These are phyloP conservation scores for Fraxinus latifolia DNA, from an alignment of 305 asterid species.

Conservation along the genomic window DNA sequence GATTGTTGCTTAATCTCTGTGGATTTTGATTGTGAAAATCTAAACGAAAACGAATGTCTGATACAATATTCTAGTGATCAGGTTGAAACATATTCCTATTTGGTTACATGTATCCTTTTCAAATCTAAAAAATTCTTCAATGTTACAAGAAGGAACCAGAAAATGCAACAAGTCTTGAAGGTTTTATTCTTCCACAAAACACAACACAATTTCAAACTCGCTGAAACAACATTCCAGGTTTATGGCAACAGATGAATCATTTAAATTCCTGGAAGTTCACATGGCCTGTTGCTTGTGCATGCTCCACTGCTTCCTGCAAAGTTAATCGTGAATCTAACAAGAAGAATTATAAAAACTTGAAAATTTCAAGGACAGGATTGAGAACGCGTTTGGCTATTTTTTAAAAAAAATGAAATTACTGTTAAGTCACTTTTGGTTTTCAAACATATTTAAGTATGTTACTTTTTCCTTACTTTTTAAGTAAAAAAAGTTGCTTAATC, in stretches of 20 bases:
- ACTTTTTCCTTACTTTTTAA: neutral
- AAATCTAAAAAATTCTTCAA: neutral
- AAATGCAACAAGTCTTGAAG: neutral
- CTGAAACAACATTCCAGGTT: neutral
- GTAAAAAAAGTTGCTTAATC: neutral
- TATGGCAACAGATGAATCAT: constrained; percentile 27
- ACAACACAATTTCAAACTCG: neutral
- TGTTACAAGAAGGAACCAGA: neutral
- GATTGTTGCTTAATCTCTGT: neutral
- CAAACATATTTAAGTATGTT: neutral
- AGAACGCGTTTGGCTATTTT: neutral
- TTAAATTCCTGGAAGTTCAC: constrained; percentile 79
- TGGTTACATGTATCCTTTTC: neutral
- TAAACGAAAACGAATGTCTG: neutral
- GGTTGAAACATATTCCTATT: neutral
- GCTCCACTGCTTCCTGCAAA: constrained; percentile 87
- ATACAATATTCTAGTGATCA: neutral
- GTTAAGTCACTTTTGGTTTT: neutral
- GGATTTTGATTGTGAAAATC: neutral
- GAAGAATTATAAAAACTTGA: neutral
- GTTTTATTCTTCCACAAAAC: neutral
- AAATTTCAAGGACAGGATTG: neutral
- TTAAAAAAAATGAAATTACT: neutral
- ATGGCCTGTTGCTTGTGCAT: constrained; percentile 87
- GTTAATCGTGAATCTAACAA: neutral